Evolutionary conservation across 805 yeast genomes (phyloP), one percentile per base, ranked within the genome.

Genomic region (Candida germanica): DNA sequence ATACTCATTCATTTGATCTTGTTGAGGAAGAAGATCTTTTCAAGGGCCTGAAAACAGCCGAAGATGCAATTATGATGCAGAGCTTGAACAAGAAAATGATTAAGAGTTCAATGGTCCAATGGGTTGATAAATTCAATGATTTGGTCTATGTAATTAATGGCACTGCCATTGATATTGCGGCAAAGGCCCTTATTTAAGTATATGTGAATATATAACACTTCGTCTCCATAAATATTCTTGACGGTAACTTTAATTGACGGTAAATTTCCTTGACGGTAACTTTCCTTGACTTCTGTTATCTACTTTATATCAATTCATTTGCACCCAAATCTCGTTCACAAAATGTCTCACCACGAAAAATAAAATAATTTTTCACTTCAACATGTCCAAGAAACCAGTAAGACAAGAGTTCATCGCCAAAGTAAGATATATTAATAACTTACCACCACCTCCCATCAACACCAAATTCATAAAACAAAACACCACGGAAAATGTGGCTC

Each of bases 401-500:
- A 77, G 80, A 56, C 89, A 83, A 54, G 89, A 83, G 38, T 84
- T 80, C 52, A 79, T 84, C 38, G 94, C 95, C 30, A 82, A 83
- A 48, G 77, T 84, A 36, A 75, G 95, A 53, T 91, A 88, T 59
- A 77, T 77, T 40, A 93, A 93, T 57, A 84, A 79, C 51, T 69
- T 93, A 16, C 98, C 98, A 5, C 89, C 96, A 2, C 98, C 98
- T 7, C 83, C 91, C 16, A 72, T 93, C 43, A 87, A 95, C 30
- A 97, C 98, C 20, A 87, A 84, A 56, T 72, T 89, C 38, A 59
- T 93, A 35, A 75, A 79, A 33, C 75, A 80, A 46, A 56, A 62
- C 51, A 54, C 65, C 17, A 64, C 67, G 9, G 66, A 61, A 35
- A 48, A 45, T 31, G 46, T 49, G 26, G 56, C 55, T 56, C 65